Conservation (phyloP, 768 basidiomycete genomes). For the Phaeotremella skinneri region DNA sequence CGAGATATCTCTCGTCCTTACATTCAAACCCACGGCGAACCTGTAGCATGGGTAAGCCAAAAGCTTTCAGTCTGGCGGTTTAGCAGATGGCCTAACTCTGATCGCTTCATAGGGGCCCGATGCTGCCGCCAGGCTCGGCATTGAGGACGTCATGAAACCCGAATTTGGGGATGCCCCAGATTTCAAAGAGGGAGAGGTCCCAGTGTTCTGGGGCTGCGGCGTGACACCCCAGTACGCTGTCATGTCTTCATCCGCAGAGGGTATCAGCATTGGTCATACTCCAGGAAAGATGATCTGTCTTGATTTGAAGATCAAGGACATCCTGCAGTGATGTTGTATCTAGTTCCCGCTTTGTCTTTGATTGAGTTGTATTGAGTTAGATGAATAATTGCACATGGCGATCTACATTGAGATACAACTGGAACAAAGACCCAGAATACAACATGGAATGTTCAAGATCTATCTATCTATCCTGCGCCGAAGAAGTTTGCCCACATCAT, state of each 20-base stretch:
- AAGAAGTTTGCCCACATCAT: neutral
- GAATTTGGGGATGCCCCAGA: constrained; percentile 35
- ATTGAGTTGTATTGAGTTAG: neutral
- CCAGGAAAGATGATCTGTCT: constrained; percentile 41
- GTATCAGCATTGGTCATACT: constrained; percentile 26
- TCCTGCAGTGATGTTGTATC: neutral
- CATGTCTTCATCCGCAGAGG: constrained; percentile 23
- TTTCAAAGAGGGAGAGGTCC: constrained; percentile 36
- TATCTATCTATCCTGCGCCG: neutral
- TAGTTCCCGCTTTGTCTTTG: neutral
- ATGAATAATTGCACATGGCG: neutral
- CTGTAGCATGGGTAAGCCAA: constrained; percentile 32
- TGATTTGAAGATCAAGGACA: constrained; percentile 32
- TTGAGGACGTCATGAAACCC: constrained; percentile 28
- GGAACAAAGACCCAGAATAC: neutral
- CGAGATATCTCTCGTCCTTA: constrained; percentile 29
- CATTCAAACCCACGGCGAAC: constrained; percentile 39
- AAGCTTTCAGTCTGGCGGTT: neutral
- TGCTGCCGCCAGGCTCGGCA: constrained; percentile 31
- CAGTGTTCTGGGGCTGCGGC: constrained; percentile 46
- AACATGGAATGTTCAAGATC: too few relatives aligned
- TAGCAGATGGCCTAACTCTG: neutral
- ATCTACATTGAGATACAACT: neutral
- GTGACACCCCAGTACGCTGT: constrained; percentile 40
- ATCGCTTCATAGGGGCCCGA: constrained; percentile 15